These are phyloP conservation scores for Lagenaria siceraria DNA, from an alignment of 306 rosid genomes.

Conservation along the genomic window DNA sequence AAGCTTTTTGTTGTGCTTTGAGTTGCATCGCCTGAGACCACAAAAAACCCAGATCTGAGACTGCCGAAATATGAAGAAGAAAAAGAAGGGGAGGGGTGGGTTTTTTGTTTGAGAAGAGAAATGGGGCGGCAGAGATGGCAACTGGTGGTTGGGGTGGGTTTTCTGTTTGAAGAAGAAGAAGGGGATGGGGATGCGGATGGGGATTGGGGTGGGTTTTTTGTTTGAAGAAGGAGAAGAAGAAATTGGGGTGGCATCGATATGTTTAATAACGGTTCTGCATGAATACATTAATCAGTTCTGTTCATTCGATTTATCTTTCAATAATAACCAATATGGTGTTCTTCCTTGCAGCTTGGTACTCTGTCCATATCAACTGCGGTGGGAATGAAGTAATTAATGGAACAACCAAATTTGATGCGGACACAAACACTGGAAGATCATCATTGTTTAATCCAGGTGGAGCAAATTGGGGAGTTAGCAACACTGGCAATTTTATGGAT, in stretches of 20 bases:
- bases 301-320: not conserved
- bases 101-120: too few relatives aligned
- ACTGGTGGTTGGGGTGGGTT: too few relatives aligned
- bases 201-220: too few relatives aligned
- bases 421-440: slow-evolving; percentile 12
- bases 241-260: not conserved
- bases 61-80: too few relatives aligned
- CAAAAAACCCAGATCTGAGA: too few relatives aligned
- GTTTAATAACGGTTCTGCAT: not conserved
- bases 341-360: slow-evolving; percentile 26
- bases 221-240: too few relatives aligned
- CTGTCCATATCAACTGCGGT: slow-evolving; percentile 51
- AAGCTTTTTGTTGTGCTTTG: slow-evolving; percentile 32
- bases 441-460: slow-evolving; percentile 10
- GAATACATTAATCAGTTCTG: not conserved
- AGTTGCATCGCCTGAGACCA: too few relatives aligned
- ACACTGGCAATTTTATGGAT: slow-evolving; percentile 37
- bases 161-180: too few relatives aligned
- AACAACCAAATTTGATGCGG: slow-evolving; percentile 26
- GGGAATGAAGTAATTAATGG: slow-evolving; percentile 16
- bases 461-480: slow-evolving; percentile 42
- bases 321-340: not conserved
- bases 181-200: too few relatives aligned
- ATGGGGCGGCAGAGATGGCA: too few relatives aligned
- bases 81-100: too few relatives aligned